Base-by-base conservation (phyloP, 805 yeast species). In the Schwanniomyces sp. region DNA sequence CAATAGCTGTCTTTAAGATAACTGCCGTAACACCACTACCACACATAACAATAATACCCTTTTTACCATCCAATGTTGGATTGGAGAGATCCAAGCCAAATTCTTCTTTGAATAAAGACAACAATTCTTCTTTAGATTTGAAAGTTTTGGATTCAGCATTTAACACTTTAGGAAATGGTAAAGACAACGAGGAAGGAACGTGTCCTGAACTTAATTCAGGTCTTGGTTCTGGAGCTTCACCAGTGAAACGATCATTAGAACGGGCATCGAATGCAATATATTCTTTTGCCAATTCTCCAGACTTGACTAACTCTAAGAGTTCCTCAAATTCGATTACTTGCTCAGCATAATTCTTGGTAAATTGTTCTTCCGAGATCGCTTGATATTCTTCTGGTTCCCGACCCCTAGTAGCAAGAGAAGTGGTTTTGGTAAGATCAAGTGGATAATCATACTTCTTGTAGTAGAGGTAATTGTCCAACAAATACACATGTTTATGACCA, bases 11-110 rank as follows among this genome's bases (percentile, higher is more conserved):
- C 65, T 88, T 86, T 40, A 92, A 76, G 36, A 94, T 83, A 52
- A 92, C 89, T 0, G 97, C 98, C 9, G 97, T 85, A 42, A 94
- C 97, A 40, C 98, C 99, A 0, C 97, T 86, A 26, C 98, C 99
- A 63, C 99, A 94, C 88, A 88, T 82, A 34, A 86, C 87, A 43
- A 94, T 82, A 16, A 88, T 82, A 10, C 89, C 91, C 58, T 86
- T 85, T 14, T 73, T 66, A 16, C 59, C 68, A 38, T 63, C 64
- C 32, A 75, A 56, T 9, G 56, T 48, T 47, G 66, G 44, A 49
- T 56, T 49, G 16, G 60, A 42, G 36, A 76, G 63, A 37, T 67
- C 69, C 7, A 72, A 36, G 7, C 58, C 64, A 40, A 63, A 67
- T 9, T 67, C 71, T 3, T 48, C 37, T 44, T 59, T 59, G 53